Conservation (phyloP, 2,329 filamentous ascomycete species). For the Fusarium devonianum region DNA sequence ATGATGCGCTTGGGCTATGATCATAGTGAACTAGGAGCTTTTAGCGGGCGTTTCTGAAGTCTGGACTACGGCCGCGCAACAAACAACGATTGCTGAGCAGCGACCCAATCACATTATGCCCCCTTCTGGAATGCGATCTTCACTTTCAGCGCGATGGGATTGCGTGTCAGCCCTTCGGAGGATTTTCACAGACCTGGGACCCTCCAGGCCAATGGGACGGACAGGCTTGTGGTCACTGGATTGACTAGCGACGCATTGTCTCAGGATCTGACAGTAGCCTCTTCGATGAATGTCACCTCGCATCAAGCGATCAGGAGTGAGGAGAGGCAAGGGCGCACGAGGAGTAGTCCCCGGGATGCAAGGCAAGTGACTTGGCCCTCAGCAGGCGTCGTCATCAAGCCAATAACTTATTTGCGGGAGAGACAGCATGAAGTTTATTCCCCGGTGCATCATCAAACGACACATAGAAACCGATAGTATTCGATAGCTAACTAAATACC, state of each 20-base stretch:
- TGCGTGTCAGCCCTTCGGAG: constrained; percentile 13
- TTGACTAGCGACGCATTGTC: constrained; percentile 11
- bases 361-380: constrained; percentile 14
- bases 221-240: constrained; percentile 13
- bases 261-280: constrained; percentile 21
- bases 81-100: constrained; percentile 20
- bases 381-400: constrained; percentile 13
- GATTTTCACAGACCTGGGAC: constrained; percentile 10
- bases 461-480: constrained; percentile 11
- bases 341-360: constrained; percentile 1
- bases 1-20: constrained; percentile 47
- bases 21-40: constrained; percentile 14
- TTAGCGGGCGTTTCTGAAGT: constrained; percentile 28
- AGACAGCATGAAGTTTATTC: constrained; percentile 10
- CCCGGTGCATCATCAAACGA: not conserved
- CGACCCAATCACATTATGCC: constrained; percentile 17
- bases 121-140: constrained; percentile 37
- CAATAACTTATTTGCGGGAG: constrained; percentile 10
- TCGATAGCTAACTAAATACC: not conserved
- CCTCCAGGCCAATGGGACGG: constrained; percentile 3
- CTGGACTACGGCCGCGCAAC: constrained; percentile 22
- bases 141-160: constrained; percentile 11
- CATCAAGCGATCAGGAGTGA: constrained; percentile 13
- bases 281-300: constrained; percentile 6
- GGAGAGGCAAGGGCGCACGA: not conserved